Base-by-base conservation (phyloP, 192 early-diverging fungal species). In the Coemansia reversa region DNA sequence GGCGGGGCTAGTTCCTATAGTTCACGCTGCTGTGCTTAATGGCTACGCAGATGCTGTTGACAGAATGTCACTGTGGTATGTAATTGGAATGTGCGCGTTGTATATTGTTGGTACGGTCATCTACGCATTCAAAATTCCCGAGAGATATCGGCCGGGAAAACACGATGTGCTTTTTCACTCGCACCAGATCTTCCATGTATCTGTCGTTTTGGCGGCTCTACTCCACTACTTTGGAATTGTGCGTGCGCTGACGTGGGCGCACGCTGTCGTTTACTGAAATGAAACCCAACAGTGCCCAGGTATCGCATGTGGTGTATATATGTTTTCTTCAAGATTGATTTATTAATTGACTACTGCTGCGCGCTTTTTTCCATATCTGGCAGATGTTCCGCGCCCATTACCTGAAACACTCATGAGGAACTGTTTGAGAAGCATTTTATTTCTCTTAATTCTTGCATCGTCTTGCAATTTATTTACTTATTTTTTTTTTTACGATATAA, bases 131-230 rank as follows among this genome's bases (percentile, higher is more conserved):
- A 83, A 92, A 49, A 73, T 92, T 18, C 95, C 95, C 19, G 95
- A 97, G 69, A 64, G 88, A 20, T 90, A 86, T 74, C 87, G 82
- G 50, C 95, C 95, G 2, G 93, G 94, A 0, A 86, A 79, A 60
- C 91, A 92, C 67, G 86, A 95, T 59, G 80, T 89, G 50, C 86
- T 84, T 72, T 84, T 91, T 71, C 84, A 82, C 67, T 93, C 91
- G 22, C 95, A 95, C 66, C 95, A 98, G 83, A 94, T 98, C 39
- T 98, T 94, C 58, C 95, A 98, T 62, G 29, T 92, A 3, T 87
- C 90, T 67, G 93, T 95, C 3, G 84, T 96, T 4, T 47, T 86
- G 4, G 95, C 91, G 7, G 88, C 91, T 18, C 11, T 87, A 2
- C 67, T 79, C 53, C 93, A 94, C 58, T 93, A 89, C 59, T 58